Evolutionary conservation across 345 rosid genomes (phyloP).

Genomic region (Hibiscus syriacus): DNA sequence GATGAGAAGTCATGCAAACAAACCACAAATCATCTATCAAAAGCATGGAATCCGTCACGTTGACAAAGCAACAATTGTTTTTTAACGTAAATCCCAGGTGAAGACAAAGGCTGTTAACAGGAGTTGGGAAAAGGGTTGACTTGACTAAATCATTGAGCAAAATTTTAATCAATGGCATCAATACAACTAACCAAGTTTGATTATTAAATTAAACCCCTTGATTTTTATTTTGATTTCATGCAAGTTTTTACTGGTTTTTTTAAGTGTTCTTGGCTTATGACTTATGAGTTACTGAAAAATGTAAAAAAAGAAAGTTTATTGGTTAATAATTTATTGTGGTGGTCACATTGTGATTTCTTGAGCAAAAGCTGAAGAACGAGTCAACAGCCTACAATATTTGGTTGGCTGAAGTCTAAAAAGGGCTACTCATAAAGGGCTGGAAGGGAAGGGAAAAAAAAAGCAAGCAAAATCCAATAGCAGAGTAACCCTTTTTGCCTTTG

Average conservation of each 20-base stretch:
- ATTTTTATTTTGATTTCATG: neutral
- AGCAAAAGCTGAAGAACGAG: neutral
- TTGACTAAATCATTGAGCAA: neutral
- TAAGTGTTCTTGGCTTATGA: neutral
- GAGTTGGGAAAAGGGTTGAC: neutral
- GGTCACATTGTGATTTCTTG: neutral
- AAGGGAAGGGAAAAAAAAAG: neutral
- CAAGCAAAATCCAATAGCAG: neutral
- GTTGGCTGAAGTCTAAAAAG: constrained; percentile 24
- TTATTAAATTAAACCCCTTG: neutral
- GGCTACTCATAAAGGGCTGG: neutral
- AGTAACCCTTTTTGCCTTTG: neutral
- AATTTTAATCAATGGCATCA: neutral
- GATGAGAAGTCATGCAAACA: neutral
- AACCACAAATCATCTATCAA: neutral
- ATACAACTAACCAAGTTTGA: neutral
- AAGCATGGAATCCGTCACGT: neutral
- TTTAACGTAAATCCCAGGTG: neutral
- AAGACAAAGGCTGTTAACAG: neutral
- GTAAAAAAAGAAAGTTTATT: neutral
- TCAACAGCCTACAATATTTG: neutral
- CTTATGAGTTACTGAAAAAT: neutral
- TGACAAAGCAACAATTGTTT: neutral
- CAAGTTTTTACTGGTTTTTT: neutral
- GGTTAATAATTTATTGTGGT: neutral